Evolutionary conservation across 2,329 filamentous ascomycete genomes (phyloP).

Genomic region (Phialophora expanda): DNA sequence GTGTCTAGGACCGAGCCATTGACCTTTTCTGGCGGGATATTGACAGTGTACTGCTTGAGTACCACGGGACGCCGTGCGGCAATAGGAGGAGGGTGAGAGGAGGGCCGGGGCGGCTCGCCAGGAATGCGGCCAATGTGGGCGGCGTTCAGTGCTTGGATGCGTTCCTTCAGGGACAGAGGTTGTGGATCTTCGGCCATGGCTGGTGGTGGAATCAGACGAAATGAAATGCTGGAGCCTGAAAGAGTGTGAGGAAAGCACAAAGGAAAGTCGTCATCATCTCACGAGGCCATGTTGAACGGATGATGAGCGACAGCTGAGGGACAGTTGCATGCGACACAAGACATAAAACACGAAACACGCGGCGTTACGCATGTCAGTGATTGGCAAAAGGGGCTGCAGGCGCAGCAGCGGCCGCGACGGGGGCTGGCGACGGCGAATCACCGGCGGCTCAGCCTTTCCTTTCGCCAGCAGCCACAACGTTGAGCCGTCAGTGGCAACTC

Average conservation of each 20-base stretch:
- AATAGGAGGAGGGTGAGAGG: conserved; percentile 36
- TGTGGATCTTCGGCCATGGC: conserved; percentile 51
- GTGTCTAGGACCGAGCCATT: conserved; percentile 43
- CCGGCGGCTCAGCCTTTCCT: background rate
- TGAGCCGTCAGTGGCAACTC: no score
- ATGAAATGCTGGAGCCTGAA: conserved; percentile 20
- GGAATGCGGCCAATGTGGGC: conserved; percentile 48
- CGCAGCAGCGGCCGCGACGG: no score
- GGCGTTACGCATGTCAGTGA: conserved; percentile 9
- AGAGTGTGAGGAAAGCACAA: conserved; percentile 10
- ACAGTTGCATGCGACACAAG: background rate
- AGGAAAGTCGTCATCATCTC: conserved; percentile 21
- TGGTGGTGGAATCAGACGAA: background rate
- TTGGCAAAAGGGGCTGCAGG: background rate
- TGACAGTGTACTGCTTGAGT: conserved; percentile 42
- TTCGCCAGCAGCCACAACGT: no score
- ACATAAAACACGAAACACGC: conserved; percentile 15
- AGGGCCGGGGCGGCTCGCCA: conserved; percentile 41
- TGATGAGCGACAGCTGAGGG: conserved; percentile 5
- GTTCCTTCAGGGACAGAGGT: conserved; percentile 52
- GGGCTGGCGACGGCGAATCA: background rate
- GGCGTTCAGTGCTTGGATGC: conserved; percentile 53
- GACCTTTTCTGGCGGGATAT: conserved; percentile 45
- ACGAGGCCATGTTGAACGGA: conserved; percentile 18
- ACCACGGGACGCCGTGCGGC: conserved; percentile 42